Conservation (phyloP, 2,329 filamentous ascomycete species). For the Colletotrichum sp. region DNA sequence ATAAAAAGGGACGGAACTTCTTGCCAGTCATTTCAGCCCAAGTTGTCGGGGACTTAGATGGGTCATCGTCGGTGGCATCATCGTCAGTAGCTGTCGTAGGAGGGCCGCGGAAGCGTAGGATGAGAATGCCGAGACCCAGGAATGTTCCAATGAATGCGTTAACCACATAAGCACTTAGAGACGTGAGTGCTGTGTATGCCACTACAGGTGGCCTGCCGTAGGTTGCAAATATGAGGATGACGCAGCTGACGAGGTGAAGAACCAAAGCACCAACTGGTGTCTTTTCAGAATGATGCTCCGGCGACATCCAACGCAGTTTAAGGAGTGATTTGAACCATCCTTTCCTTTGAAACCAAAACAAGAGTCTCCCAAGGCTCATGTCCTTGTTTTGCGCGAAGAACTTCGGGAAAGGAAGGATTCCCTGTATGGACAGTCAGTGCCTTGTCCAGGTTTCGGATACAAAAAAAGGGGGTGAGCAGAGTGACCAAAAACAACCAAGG, state of each 20-base stretch:
- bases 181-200: constrained; percentile 36
- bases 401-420: constrained; percentile 54
- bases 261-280: constrained; percentile 39
- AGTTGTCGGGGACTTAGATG: constrained; percentile 20
- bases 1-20: constrained; percentile 33
- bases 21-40: constrained; percentile 37
- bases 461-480: not conserved
- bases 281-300: constrained; percentile 38
- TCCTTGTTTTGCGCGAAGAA: constrained; percentile 49
- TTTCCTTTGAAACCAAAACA: constrained; percentile 33
- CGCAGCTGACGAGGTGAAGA: constrained; percentile 36
- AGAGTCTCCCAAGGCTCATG: constrained; percentile 35
- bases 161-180: constrained; percentile 35
- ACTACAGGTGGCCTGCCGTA: constrained; percentile 26
- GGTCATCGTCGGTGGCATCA: not conserved
- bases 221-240: constrained; percentile 39
- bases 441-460: not conserved
- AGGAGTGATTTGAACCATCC: constrained; percentile 32
- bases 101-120: constrained; percentile 37
- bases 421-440: constrained; percentile 24
- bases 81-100: constrained; percentile 25
- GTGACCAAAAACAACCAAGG: not conserved
- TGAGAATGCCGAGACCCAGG: constrained; percentile 38
- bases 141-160: constrained; percentile 39
- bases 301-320: constrained; percentile 32